Evolutionary conservation across 352 stramenopile genomes (phyloP).

Genomic region (Phytophthora kernoviae): DNA sequence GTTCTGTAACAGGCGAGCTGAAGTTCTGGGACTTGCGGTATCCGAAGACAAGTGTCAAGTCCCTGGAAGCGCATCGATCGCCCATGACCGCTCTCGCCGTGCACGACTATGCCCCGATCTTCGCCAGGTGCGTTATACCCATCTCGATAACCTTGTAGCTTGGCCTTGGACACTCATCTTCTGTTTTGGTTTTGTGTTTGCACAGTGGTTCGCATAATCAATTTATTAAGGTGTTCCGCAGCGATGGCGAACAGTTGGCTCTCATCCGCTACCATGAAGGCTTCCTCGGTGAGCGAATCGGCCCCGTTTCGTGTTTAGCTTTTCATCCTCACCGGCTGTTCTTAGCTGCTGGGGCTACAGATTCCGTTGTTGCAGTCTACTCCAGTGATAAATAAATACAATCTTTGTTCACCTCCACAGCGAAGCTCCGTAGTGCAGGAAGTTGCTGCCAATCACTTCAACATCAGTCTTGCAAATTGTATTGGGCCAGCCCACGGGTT

Average conservation of each 20-base stretch:
- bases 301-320: constrained; percentile 95
- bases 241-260: constrained; percentile 85
- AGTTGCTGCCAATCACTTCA: too few relatives aligned
- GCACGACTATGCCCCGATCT: constrained; percentile 95
- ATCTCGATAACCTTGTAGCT: not conserved
- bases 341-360: constrained; percentile 94
- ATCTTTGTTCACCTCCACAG: too few relatives aligned
- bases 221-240: constrained; percentile 98
- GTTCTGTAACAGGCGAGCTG: constrained; percentile 93
- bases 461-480: too few relatives aligned
- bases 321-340: constrained; percentile 98
- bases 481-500: too few relatives aligned
- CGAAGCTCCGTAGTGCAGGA: too few relatives aligned
- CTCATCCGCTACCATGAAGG: constrained; percentile 96
- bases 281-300: constrained; percentile 96
- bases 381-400: constrained; percentile 70
- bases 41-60: constrained; percentile 78
- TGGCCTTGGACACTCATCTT: not conserved
- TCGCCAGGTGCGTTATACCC: constrained; percentile 85
- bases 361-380: constrained; percentile 96
- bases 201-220: constrained; percentile 96
- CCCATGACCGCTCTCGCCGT: constrained; percentile 97
- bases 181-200: constrained; percentile 7
- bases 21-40: constrained; percentile 98
- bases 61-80: constrained; percentile 90